Percentiles rank a stretch among this genome's conserved stretches.
Evolutionary conservation across 2,329 filamentous ascomycete genomes (phyloP).

Genomic region (Beauveria australis): DNA sequence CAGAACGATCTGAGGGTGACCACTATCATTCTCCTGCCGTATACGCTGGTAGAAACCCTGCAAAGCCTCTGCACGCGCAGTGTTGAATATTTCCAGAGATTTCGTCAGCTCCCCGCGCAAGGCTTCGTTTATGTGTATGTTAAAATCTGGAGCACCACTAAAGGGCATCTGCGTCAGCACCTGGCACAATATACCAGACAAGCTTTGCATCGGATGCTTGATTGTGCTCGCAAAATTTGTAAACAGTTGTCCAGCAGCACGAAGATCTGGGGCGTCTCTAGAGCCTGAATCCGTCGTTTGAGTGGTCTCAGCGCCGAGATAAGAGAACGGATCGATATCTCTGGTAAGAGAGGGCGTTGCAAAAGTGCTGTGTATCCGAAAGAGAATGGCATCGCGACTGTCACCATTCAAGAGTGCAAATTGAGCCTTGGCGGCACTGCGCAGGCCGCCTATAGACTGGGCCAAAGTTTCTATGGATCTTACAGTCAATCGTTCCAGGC

Average conservation of each 20-base stretch:
- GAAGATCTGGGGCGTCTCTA: background rate
- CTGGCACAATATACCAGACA: conserved; percentile 74
- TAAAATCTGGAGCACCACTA: conserved; percentile 52
- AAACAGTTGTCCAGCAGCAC: background rate
- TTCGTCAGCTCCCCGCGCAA: conserved; percentile 68
- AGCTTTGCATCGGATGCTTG: conserved; percentile 81
- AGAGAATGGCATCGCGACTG: conserved; percentile 2
- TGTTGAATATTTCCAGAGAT: conserved; percentile 65
- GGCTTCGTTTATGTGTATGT: conserved; percentile 63
- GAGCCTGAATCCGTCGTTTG: background rate
- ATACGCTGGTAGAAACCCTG: conserved; percentile 67
- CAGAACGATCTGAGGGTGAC: conserved; percentile 72
- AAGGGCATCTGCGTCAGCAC: conserved; percentile 79
- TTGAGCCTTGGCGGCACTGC: conserved; percentile 78
- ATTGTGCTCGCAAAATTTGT: conserved; percentile 65
- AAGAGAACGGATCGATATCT: conserved; percentile 3
- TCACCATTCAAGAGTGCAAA: conserved; percentile 63
- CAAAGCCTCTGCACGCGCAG: conserved; percentile 63
- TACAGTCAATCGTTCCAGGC: conserved; percentile 65
- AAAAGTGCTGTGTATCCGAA: background rate
- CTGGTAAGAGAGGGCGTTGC: background rate
- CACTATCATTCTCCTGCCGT: conserved; percentile 53
- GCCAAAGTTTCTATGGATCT: conserved; percentile 73
- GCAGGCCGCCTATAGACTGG: conserved; percentile 77
- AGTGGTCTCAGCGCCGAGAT: background rate